A percentile compares a stretch with the other conserved stretches of the same genome.
These are phyloP conservation scores for Artemisia annua DNA, from an alignment of 129 eudicot species.

Conservation along the genomic window DNA sequence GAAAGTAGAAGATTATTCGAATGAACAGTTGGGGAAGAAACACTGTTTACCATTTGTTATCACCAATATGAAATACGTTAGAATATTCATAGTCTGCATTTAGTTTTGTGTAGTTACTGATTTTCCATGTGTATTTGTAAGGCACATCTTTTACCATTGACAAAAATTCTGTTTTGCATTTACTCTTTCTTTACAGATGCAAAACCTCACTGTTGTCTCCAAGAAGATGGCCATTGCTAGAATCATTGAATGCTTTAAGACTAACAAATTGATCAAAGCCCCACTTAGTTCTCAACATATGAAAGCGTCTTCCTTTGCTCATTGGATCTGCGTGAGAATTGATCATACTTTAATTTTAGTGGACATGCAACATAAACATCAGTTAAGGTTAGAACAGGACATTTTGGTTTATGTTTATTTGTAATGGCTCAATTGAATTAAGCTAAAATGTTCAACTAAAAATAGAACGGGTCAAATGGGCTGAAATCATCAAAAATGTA, in stretches of 20 bases:
- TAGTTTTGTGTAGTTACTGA: slow-evolving; percentile 36
- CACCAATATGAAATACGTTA: slow-evolving; percentile 47
- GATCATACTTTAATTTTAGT: neutral
- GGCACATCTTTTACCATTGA: slow-evolving; percentile 50
- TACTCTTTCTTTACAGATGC: slow-evolving; percentile 42
- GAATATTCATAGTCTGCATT: slow-evolving; percentile 35
- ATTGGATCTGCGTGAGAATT: slow-evolving; percentile 28
- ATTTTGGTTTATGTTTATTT: no score
- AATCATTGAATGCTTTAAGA: slow-evolving; percentile 38
- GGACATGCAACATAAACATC: neutral
- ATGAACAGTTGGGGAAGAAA: neutral
- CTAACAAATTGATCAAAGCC: slow-evolving; percentile 59
- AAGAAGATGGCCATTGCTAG: slow-evolving; percentile 50
- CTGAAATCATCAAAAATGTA: neutral
- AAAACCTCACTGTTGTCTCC: slow-evolving; percentile 63
- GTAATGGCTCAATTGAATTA: neutral
- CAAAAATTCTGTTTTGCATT: slow-evolving; percentile 54
- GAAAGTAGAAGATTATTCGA: neutral
- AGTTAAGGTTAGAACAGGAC: no score
- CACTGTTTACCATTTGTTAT: slow-evolving; percentile 50
- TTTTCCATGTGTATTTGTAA: slow-evolving; percentile 54
- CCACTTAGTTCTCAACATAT: slow-evolving; percentile 47
- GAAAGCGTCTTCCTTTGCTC: slow-evolving; percentile 54
- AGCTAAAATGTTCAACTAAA: neutral
- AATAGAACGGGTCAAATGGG: neutral